A percentile compares a stretch with the other conserved stretches of the same genome.
These are phyloP conservation scores for Suhomyces vadensis DNA, from an alignment of 805 yeast species.

Conservation along the genomic window DNA sequence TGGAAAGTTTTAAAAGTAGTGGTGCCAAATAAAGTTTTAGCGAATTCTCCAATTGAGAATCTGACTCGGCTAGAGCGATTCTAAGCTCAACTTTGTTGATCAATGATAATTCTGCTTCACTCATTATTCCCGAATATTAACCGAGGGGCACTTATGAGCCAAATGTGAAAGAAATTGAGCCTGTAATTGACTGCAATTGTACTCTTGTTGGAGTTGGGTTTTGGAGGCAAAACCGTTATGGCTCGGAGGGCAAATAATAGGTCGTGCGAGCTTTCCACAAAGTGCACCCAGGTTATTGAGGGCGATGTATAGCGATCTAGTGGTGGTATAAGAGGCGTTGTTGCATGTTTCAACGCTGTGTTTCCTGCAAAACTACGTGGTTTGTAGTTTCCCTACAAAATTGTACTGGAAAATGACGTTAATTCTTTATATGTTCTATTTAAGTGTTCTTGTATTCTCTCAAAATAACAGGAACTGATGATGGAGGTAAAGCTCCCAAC, in stretches of 20 bases:
- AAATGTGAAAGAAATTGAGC: not conserved
- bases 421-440: too few relatives aligned
- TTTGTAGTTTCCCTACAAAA: too few relatives aligned
- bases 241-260: conserved; percentile 1
- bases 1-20: conserved; percentile 71
- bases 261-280: conserved; percentile 4
- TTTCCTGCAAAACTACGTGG: too few relatives aligned
- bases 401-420: too few relatives aligned
- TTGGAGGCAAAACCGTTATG: conserved; percentile 2
- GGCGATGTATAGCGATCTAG: too few relatives aligned
- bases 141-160: not conserved
- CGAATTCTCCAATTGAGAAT: conserved; percentile 60
- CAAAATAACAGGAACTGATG: conserved; percentile 95
- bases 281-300: too few relatives aligned
- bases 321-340: too few relatives aligned
- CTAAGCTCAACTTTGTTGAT: conserved; percentile 80
- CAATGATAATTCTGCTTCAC: conserved; percentile 55
- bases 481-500: conserved; percentile 93
- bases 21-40: conserved; percentile 72
- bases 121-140: conserved; percentile 15
- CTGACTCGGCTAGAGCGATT: conserved; percentile 72
- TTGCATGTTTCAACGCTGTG: too few relatives aligned
- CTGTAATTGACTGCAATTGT: not conserved
- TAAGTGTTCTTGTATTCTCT: conserved; percentile 75
- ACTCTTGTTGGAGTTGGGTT: not conserved